These are phyloP conservation scores for Beauveria caledonica DNA, from an alignment of 2,329 filamentous ascomycete species.

Conservation along the genomic window DNA sequence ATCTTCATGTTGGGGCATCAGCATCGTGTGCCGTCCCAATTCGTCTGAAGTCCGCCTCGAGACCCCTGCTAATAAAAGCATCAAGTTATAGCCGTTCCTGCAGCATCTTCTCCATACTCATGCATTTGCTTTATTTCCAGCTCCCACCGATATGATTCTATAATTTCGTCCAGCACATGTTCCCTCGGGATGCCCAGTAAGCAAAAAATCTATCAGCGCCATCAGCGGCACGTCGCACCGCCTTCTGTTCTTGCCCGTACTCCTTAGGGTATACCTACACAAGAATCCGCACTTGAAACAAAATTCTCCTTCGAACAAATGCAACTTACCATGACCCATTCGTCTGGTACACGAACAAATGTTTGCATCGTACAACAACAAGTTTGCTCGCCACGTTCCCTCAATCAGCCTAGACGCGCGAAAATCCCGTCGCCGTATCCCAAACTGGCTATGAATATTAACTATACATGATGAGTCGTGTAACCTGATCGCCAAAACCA, in stretches of 20 bases:
- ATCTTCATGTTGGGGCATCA: not conserved
- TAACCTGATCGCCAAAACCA: not conserved
- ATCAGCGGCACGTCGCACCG: slow-evolving; percentile 10
- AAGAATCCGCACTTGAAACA: slow-evolving; percentile 1
- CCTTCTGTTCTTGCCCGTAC: not conserved
- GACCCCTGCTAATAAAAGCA: not conserved
- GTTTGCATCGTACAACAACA: slow-evolving; percentile 10
- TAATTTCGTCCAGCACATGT: not conserved
- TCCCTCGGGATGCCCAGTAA: not conserved
- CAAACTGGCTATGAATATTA: not conserved
- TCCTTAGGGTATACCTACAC: not conserved
- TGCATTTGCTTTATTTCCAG: slow-evolving; percentile 10
- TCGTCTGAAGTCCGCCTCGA: not conserved
- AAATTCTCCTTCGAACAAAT: not conserved
- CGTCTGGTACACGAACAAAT: not conserved
- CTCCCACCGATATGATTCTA: not conserved
- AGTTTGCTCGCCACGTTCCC: not conserved
- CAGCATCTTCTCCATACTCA: not conserved
- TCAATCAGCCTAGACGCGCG: not conserved
- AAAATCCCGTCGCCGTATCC: not conserved
- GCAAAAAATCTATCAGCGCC: not conserved
- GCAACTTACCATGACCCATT: slow-evolving; percentile 1
- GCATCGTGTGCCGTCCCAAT: not conserved
- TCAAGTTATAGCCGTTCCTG: not conserved
- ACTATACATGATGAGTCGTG: slow-evolving; percentile 4